Conservation (phyloP, 23 red algal genomes). For the Gracilaria vermiculophylla region DNA sequence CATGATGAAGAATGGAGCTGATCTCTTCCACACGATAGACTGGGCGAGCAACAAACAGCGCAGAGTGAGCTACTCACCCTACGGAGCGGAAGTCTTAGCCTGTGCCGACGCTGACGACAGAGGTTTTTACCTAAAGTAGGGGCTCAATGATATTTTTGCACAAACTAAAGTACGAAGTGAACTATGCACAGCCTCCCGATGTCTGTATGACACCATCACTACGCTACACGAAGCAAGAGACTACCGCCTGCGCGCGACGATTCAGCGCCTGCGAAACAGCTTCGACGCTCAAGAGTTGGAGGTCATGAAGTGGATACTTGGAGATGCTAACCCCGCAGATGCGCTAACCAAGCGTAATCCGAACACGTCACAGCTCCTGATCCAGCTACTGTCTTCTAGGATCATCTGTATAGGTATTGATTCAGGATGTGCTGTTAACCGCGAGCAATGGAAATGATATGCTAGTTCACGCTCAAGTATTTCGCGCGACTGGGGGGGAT, state of each 20-base stretch:
- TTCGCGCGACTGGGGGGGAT: background rate
- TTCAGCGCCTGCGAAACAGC: conserved; percentile 9
- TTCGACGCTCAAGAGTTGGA: conserved; percentile 20
- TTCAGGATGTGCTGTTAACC: conserved; percentile 14
- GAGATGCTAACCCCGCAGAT: background rate
- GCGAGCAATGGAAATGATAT: background rate
- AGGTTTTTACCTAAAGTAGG: background rate
- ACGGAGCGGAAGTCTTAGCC: background rate
- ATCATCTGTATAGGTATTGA: background rate
- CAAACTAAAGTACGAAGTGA: background rate
- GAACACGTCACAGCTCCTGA: background rate
- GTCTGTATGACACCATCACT: background rate
- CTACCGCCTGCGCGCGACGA: background rate
- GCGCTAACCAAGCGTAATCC: conserved; percentile 32
- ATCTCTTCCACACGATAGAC: background rate
- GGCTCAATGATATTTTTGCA: background rate
- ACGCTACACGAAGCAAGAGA: conserved; percentile 15
- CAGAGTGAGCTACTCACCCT: background rate
- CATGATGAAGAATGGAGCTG: background rate
- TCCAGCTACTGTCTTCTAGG: background rate
- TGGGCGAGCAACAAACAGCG: background rate
- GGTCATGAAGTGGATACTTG: conserved; percentile 24
- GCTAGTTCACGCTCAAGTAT: background rate
- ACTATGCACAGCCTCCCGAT: background rate
- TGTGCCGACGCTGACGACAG: background rate